These are phyloP conservation scores for Kwoniella bestiolae DNA, from an alignment of 768 basidiomycete species.

Conservation along the genomic window DNA sequence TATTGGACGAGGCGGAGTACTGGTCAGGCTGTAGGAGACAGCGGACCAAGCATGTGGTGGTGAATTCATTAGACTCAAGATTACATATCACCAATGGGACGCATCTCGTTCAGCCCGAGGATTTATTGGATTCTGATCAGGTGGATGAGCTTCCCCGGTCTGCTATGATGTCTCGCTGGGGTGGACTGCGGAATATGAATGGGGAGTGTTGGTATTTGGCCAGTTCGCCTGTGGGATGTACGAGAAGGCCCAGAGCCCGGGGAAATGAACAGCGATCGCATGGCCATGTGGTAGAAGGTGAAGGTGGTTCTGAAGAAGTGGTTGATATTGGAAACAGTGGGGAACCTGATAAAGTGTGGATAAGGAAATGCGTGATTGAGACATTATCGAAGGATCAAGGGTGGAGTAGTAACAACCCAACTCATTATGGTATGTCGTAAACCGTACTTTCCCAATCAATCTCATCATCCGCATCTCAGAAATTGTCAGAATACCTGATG, in stretches of 20 bases:
- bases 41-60: constrained; percentile 21
- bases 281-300: neutral
- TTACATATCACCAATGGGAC: neutral
- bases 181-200: constrained; percentile 23
- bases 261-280: neutral
- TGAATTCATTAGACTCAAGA: no score
- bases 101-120: neutral
- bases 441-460: neutral
- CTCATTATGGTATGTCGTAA: constrained; percentile 43
- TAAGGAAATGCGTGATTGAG: constrained; percentile 37
- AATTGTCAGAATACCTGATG: neutral
- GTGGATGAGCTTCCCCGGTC: constrained; percentile 25
- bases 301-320: neutral
- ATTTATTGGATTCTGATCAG: constrained; percentile 23
- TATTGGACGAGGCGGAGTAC: constrained; percentile 40
- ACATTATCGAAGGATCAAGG: constrained; percentile 51
- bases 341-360: constrained; percentile 15
- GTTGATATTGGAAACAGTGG: neutral
- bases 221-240: constrained; percentile 40
- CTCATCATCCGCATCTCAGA: neutral
- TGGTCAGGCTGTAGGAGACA: constrained; percentile 25
- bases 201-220: constrained; percentile 44
- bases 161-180: constrained; percentile 7
- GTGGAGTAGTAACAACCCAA: constrained; percentile 27
- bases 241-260: neutral